A percentile compares a stretch with the other conserved stretches of the same genome.
Conservation (phyloP, 2,329 filamentous ascomycete genomes). For the Fusarium sp. region DNA sequence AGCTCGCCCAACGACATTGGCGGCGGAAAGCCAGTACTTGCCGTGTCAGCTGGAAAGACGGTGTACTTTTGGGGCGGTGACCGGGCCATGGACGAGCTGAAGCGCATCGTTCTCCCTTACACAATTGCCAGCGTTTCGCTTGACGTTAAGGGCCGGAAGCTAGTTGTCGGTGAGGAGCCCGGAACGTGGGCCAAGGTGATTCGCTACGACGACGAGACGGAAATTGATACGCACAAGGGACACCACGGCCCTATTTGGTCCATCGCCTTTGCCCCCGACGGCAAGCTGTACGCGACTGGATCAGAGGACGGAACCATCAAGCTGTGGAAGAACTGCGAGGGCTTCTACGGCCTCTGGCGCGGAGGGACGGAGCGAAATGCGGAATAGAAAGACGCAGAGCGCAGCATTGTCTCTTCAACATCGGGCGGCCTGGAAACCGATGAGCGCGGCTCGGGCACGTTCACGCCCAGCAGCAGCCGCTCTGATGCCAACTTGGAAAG, state of each 20-base stretch:
- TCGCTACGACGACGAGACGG: slow-evolving; percentile 84
- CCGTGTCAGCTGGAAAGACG: slow-evolving; percentile 92
- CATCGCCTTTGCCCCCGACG: slow-evolving; percentile 92
- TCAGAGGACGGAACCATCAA: slow-evolving; percentile 99
- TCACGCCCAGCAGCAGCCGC: slow-evolving; percentile 21
- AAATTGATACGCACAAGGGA: slow-evolving; percentile 93
- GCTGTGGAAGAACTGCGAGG: slow-evolving; percentile 80
- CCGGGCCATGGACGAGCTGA: slow-evolving; percentile 77
- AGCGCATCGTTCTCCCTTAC: slow-evolving; percentile 82
- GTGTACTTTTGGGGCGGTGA: slow-evolving; percentile 91
- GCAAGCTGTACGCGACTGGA: slow-evolving; percentile 94
- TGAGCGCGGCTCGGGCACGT: slow-evolving; percentile 4
- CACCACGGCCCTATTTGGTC: slow-evolving; percentile 99
- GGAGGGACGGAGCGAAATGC: slow-evolving; percentile 56
- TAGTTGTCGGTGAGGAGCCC: slow-evolving; percentile 90
- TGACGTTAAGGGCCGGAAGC: slow-evolving; percentile 82
- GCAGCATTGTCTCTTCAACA: slow-evolving; percentile 34
- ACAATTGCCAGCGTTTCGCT: slow-evolving; percentile 92
- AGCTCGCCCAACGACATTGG: slow-evolving; percentile 72
- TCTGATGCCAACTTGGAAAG: slow-evolving; percentile 24
- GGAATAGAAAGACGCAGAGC: slow-evolving; percentile 51
- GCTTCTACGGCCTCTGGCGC: slow-evolving; percentile 73
- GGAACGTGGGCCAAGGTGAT: slow-evolving; percentile 98
- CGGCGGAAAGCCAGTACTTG: slow-evolving; percentile 78
- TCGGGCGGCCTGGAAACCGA: slow-evolving; percentile 26